Conservation (phyloP, 805 yeast genomes). For the Metschnikowia peoriensis region DNA sequence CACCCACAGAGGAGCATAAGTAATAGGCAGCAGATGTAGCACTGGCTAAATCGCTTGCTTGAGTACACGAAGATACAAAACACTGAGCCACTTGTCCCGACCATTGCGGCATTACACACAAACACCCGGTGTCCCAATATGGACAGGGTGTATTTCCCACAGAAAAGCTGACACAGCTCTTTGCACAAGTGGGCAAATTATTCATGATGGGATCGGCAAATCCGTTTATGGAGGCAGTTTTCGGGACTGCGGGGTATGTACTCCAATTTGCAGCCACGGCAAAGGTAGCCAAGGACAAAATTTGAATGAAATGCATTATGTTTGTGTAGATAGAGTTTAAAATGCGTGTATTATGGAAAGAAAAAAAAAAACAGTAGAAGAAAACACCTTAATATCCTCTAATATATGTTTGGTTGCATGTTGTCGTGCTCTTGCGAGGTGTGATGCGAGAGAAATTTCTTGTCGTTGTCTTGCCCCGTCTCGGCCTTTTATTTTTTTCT, state of each 20-base stretch:
- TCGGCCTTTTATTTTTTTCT: not conserved
- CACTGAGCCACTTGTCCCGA: conserved; percentile 44
- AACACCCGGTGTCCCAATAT: conserved; percentile 52
- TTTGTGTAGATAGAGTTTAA: not conserved
- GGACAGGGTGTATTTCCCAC: conserved; percentile 49
- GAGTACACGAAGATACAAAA: conserved; percentile 34
- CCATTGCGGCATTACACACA: conserved; percentile 50
- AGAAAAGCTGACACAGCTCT: conserved; percentile 35
- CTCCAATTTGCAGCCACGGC: conserved; percentile 34
- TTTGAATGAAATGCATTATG: conserved; percentile 1
- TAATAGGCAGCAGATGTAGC: conserved; percentile 45
- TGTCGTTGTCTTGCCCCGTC: not conserved
- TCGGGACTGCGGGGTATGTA: conserved; percentile 46
- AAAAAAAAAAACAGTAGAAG: not conserved
- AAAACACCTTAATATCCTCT: not conserved
- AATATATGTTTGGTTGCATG: not conserved
- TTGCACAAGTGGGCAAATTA: conserved; percentile 42
- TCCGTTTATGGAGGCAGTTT: conserved; percentile 48
- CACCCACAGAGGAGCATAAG: conserved; percentile 42
- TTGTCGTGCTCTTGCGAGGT: not conserved
- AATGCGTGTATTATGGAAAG: not conserved
- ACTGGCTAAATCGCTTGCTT: conserved; percentile 32
- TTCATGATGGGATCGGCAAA: conserved; percentile 46
- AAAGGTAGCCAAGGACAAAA: conserved; percentile 10
- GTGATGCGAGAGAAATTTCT: not conserved